Percentiles rank a stretch among this genome's conserved stretches.
These are phyloP conservation scores for Stemphylium beticola DNA, from an alignment of 2,329 filamentous ascomycete species.

Conservation along the genomic window DNA sequence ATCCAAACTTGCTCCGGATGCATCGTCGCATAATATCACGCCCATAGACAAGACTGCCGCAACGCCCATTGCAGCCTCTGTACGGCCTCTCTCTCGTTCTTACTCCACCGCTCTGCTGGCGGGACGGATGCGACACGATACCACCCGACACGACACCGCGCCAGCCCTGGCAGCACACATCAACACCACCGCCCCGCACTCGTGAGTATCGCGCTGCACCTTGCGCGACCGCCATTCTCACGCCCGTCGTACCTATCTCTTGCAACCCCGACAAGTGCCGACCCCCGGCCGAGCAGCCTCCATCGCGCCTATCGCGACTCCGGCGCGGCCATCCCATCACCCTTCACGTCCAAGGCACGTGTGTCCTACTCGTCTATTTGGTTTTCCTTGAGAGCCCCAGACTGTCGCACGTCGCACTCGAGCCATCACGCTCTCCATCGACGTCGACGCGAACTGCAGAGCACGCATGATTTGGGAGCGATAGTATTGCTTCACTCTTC, in stretches of 20 bases:
- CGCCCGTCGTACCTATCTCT: slow-evolving; percentile 24
- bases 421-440: background rate
- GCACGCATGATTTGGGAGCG: slow-evolving; percentile 22
- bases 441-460: slow-evolving; percentile 11
- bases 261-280: slow-evolving; percentile 36
- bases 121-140: slow-evolving; percentile 46
- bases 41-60: slow-evolving; percentile 26
- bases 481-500: slow-evolving; percentile 11
- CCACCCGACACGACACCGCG: slow-evolving; percentile 33
- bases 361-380: slow-evolving; percentile 5
- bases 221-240: slow-evolving; percentile 19
- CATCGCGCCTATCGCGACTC: slow-evolving; percentile 29
- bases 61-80: slow-evolving; percentile 33
- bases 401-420: slow-evolving; percentile 7
- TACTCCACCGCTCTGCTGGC: slow-evolving; percentile 32
- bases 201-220: slow-evolving; percentile 33
- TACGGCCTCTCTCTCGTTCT: slow-evolving; percentile 19
- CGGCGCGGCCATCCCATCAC: slow-evolving; percentile 23
- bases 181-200: slow-evolving; percentile 17
- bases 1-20: slow-evolving; percentile 33
- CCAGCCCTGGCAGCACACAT: slow-evolving; percentile 27
- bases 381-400: background rate
- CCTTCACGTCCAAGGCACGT: slow-evolving; percentile 4
- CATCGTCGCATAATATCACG: slow-evolving; percentile 34
- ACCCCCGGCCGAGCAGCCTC: slow-evolving; percentile 23